Base-by-base conservation (phyloP, 202 grass and related monocot genomes). In the Brachypodium distachyon region DNA sequence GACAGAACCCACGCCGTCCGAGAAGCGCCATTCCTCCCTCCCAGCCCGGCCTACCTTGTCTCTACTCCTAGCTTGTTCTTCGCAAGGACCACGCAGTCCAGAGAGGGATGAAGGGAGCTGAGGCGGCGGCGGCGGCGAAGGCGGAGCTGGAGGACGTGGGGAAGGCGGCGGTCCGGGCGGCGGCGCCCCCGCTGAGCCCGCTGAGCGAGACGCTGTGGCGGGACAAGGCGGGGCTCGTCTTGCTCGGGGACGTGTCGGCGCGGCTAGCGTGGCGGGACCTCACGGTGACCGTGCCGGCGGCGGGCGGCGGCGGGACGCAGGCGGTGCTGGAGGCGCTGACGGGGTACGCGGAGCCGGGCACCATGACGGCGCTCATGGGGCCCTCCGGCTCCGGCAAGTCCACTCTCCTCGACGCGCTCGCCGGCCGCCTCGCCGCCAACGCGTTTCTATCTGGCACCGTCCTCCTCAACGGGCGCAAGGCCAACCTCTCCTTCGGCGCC, bases 331-430 rank as follows among this genome's bases (percentile, higher is more conserved):
- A 92, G 68, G 89, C 73, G 9, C 83, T 97, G 50, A 94, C 91
- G 18, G 95, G 95, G 13, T 89, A 90, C 59, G 91, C 95, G 17
- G 91, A 97, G 78, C 95, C 91, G 0, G 91, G 95, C 31, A 90
- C 95, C 34, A 73, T 98, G 80, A 98, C 91, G n/a, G 86, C 95
- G 41, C 86, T 98, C 70, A 98, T 98, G 95, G 95, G 91, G 0
- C 91, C 95, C 3, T 98, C 95, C 0, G 95, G 95, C 12, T 97
- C 95, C 22, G 95, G 95, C 71, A 97, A 97, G 82, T 97, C 95
- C 73, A 97, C 95, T 26, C 76, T 97, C 51, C 91, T 97, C 46
- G 95, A 97, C 26, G 80, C 91, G 0, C 83, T 97, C 76, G 89
- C 91, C 7, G 86, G 89, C 0, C 87, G 95, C 4, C 95, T 94